Conservation (phyloP, 1,284 basidiomycete species). For the Xerocomus minutiporus region DNA sequence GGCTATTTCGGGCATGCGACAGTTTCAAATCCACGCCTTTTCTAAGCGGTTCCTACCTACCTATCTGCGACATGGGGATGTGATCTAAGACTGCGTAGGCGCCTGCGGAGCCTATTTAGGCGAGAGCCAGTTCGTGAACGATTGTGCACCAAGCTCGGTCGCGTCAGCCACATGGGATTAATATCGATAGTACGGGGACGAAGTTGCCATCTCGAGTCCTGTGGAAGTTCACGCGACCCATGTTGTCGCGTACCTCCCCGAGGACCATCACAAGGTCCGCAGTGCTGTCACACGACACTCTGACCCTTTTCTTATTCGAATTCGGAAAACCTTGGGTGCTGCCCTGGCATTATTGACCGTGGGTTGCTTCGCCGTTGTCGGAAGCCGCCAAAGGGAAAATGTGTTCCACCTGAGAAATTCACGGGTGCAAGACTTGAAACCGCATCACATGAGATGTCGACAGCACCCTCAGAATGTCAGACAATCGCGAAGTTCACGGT, state of each 20-base stretch:
- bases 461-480: slow-evolving; percentile 8
- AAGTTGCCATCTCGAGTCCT: slow-evolving; percentile 11
- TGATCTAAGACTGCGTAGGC: not conserved
- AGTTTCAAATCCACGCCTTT: slow-evolving; percentile 15
- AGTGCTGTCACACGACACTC: slow-evolving; percentile 13
- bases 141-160: not conserved
- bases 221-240: slow-evolving; percentile 1
- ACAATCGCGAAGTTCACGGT: not conserved
- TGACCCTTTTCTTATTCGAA: slow-evolving; percentile 12
- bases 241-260: slow-evolving; percentile 1
- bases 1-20: slow-evolving; percentile 18
- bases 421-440: slow-evolving; percentile 18
- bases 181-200: slow-evolving; percentile 9
- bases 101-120: not conserved
- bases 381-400: not conserved
- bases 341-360: slow-evolving; percentile 1
- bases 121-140: slow-evolving; percentile 4
- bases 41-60: slow-evolving; percentile 8
- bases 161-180: slow-evolving; percentile 3
- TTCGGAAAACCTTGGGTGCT: slow-evolving; percentile 4
- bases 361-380: not conserved
- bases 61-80: slow-evolving; percentile 17
- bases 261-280: slow-evolving; percentile 2
- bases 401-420: not conserved
- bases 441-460: slow-evolving; percentile 12